These are phyloP conservation scores for Phialophora macrospora DNA, from an alignment of 2,329 filamentous ascomycete genomes.

Conservation along the genomic window DNA sequence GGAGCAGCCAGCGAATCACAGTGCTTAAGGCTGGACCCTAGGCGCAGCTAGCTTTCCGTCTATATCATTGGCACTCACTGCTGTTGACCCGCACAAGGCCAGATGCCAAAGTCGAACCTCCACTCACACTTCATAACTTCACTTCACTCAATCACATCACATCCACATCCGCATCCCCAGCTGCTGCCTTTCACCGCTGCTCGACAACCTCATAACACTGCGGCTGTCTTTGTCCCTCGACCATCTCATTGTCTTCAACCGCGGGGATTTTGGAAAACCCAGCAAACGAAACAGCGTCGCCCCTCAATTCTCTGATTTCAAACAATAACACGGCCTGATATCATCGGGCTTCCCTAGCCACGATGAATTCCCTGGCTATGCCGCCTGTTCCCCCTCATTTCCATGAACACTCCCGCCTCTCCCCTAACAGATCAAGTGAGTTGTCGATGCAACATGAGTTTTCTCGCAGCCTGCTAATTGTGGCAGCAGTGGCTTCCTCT, in stretches of 20 bases:
- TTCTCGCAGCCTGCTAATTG: conserved; percentile 20
- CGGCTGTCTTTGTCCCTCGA: conserved; percentile 4
- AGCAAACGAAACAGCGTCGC: conserved; percentile 7
- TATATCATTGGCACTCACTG: conserved; percentile 5
- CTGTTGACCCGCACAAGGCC: conserved; percentile 5
- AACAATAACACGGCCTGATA: conserved; percentile 16
- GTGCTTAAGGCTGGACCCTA: conserved; percentile 10
- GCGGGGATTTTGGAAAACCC: neutral
- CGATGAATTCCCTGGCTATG: conserved; percentile 66
- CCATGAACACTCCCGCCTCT: conserved; percentile 63
- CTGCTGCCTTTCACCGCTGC: conserved; percentile 15
- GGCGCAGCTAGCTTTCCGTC: neutral
- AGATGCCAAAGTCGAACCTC: conserved; percentile 17
- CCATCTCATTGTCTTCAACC: neutral
- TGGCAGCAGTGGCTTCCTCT: conserved; percentile 41
- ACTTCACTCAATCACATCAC: conserved; percentile 21
- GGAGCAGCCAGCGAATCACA: conserved; percentile 1
- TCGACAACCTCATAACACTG: neutral
- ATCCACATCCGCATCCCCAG: conserved; percentile 14
- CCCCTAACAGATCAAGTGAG: conserved; percentile 65
- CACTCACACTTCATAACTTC: conserved; percentile 19
- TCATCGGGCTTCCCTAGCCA: conserved; percentile 40
- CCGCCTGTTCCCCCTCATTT: conserved; percentile 67
- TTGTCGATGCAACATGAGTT: conserved; percentile 20
- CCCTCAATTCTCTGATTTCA: conserved; percentile 6